Conservation (phyloP, 306 rosid species). For the Purshia tridentata region DNA sequence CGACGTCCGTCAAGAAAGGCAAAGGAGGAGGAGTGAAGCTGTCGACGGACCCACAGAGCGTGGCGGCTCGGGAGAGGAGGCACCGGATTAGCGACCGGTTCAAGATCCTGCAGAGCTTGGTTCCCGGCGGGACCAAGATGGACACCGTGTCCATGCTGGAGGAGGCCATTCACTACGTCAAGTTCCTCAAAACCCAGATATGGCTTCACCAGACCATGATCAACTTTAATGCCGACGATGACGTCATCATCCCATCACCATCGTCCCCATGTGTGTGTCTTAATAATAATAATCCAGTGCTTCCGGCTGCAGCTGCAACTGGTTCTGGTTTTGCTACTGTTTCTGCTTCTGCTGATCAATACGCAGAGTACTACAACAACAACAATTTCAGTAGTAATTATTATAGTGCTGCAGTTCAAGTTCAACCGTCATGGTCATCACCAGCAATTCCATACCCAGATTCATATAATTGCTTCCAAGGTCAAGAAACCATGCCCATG, state of each 20-base stretch:
- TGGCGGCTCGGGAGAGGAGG: slow-evolving; percentile 86
- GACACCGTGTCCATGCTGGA: slow-evolving; percentile 92
- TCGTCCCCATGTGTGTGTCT: neutral
- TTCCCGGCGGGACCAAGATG: slow-evolving; percentile 87
- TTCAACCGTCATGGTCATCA: neutral
- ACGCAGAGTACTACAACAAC: no score
- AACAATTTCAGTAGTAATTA: no score
- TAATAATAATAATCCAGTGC: neutral
- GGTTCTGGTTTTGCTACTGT: no score
- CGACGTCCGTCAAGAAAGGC: slow-evolving; percentile 24
- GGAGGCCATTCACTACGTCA: slow-evolving; percentile 80
- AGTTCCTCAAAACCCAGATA: slow-evolving; percentile 78
- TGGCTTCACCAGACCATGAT: slow-evolving; percentile 82
- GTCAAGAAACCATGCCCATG: slow-evolving; percentile 14
- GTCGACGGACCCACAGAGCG: slow-evolving; percentile 91
- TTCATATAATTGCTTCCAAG: slow-evolving; percentile 26
- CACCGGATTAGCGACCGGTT: slow-evolving; percentile 87
- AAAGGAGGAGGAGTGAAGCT: slow-evolving; percentile 54
- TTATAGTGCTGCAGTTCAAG: neutral
- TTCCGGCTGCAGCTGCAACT: no score
- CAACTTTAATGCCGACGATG: slow-evolving; percentile 34
- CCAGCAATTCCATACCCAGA: slow-evolving; percentile 5
- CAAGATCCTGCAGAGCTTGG: slow-evolving; percentile 86
- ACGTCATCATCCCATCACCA: neutral
- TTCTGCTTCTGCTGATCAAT: no score